Evolutionary conservation across 352 stramenopile genomes (phyloP), one percentile per base, ranked within the genome.

Genomic region (Globisporangium alternatum): DNA sequence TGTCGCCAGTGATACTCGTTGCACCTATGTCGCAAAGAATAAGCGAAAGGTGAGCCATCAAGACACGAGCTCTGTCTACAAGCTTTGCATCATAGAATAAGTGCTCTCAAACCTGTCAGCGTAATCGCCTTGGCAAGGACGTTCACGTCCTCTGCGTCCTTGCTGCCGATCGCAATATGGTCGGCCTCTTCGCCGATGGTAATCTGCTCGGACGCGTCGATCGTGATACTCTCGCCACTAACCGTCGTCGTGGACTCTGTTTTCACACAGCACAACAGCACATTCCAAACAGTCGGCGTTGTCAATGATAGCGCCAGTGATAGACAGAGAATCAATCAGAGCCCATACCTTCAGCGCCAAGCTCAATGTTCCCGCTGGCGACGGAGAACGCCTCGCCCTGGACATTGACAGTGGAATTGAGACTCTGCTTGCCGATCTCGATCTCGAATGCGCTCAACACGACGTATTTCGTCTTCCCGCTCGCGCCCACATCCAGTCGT

Each of bases 1-100:
- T 69, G 10, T 48, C 56, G n/a, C 75, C 72, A 53, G 25, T 60
- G 31, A 82, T 60, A 15, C 41, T 65, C 12, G 70, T 70, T 13
- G 60, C 13, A 9, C 70, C 75, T 83, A 47, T 35, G 7, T 1
- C 22, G 15, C 17, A 35, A 54, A 4, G 12, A 56, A 17, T 17
- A 45, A 2, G 39, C 30, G 8, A 41, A 12, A 53, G 10, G 4
- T 31, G 19, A 8, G 25, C 39, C 2, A 52, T 12, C 22, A 25
- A 22, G 47, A 2, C 39, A 44, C 7, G 5, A 44, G 9, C n/a
- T 25, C 28, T 25, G 1, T 6, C 13, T 56, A n/a, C n/a, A n/a
- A n/a, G n/a, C n/a, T n/a, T n/a, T n/a, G n/a, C n/a, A 21, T 41
- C 25, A 58, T 21, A 7, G 0, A 8, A 19, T 5, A 22, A 3